These are phyloP conservation scores for Neoboletus subvelutipes DNA, from an alignment of 768 basidiomycete species.

Conservation along the genomic window DNA sequence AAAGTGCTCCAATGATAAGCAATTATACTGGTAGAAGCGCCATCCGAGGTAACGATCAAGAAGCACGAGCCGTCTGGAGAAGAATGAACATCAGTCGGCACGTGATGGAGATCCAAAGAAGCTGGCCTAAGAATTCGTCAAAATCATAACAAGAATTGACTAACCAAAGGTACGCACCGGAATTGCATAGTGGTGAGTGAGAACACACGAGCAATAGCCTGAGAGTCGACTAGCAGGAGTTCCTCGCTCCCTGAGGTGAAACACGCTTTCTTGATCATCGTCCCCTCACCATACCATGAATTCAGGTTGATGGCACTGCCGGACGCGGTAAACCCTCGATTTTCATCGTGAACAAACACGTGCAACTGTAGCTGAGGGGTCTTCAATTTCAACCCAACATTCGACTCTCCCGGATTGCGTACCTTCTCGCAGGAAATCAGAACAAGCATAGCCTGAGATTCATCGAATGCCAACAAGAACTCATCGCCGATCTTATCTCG, in stretches of 20 bases:
- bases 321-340: slow-evolving; percentile 41
- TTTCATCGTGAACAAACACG: slow-evolving; percentile 50
- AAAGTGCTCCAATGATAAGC: slow-evolving; percentile 61
- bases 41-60: slow-evolving; percentile 31
- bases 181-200: slow-evolving; percentile 56
- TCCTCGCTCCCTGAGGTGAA: slow-evolving; percentile 56
- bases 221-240: slow-evolving; percentile 48
- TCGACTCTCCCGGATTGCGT: neutral
- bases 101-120: slow-evolving; percentile 37
- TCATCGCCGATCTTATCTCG: slow-evolving; percentile 48
- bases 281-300: slow-evolving; percentile 44
- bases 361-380: slow-evolving; percentile 38
- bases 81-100: slow-evolving; percentile 39
- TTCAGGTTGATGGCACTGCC: slow-evolving; percentile 44
- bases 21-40: slow-evolving; percentile 22
- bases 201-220: slow-evolving; percentile 45
- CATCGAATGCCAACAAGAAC: slow-evolving; percentile 50
- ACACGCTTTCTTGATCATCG: slow-evolving; percentile 37
- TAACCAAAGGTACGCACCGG: slow-evolving; percentile 35
- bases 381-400: neutral
- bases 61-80: slow-evolving; percentile 60
- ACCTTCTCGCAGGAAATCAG: slow-evolving; percentile 47
- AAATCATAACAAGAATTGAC: neutral
- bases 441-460: slow-evolving; percentile 47
- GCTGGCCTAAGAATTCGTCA: slow-evolving; percentile 39